Conservation (phyloP, 2,329 filamentous ascomycete genomes). For the Nigrospora osmanthi region DNA sequence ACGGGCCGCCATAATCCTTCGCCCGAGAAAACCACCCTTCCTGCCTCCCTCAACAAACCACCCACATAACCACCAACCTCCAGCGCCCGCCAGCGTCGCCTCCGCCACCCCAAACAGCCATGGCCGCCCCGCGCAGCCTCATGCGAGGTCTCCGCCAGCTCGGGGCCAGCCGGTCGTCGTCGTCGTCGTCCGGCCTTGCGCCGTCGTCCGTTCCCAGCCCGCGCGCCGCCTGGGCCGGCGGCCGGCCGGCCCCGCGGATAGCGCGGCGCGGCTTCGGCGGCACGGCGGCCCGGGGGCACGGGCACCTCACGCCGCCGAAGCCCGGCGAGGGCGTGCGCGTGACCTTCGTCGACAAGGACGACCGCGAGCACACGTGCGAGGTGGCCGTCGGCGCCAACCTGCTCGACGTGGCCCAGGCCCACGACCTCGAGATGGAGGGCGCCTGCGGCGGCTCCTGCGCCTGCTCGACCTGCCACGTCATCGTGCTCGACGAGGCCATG, state of each 20-base stretch:
- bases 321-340: conserved; percentile 85
- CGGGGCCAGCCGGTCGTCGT: background rate
- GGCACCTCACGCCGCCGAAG: conserved; percentile 76
- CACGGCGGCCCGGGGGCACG: conserved; percentile 55
- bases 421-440: conserved; percentile 97
- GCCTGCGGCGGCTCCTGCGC: conserved; percentile 92
- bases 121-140: background rate
- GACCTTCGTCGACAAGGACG: conserved; percentile 67
- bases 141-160: conserved; percentile 3
- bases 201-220: background rate
- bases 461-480: conserved; percentile 88
- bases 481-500: conserved; percentile 64
- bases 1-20: no score
- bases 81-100: no score
- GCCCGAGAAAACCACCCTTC: no score
- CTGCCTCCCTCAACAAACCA: no score
- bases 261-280: conserved; percentile 53
- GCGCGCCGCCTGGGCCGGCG: no score
- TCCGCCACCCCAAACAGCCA: background rate
- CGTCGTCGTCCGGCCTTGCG: background rate
- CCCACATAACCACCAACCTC: no score
- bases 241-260: background rate
- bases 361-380: conserved; percentile 66
- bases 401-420: conserved; percentile 86
- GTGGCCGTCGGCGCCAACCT: conserved; percentile 87